Evolutionary conservation across 352 stramenopile species (phyloP).

Genomic region (Phytophthora agathidicida): DNA sequence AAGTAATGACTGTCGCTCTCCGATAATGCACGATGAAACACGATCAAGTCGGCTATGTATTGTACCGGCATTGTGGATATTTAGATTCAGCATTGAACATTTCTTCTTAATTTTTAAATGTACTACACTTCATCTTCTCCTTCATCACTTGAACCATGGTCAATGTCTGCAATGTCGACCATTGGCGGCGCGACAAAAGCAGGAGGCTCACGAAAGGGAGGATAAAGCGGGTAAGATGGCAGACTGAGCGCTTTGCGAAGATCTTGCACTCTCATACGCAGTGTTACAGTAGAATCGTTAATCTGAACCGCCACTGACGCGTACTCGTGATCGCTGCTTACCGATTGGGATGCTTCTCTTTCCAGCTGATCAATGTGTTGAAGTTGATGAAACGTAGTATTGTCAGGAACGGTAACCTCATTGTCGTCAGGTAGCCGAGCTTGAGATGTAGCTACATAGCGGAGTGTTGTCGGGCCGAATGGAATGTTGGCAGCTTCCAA

Average conservation of each 20-base stretch:
- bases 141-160: constrained; percentile 7
- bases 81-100: constrained; percentile 5
- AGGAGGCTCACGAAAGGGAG: not conserved
- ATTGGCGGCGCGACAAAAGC: not conserved
- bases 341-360: not conserved
- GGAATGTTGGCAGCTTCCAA: not conserved
- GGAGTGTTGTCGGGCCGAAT: constrained; percentile 5
- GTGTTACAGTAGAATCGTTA: not conserved
- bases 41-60: not conserved
- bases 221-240: not conserved
- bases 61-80: constrained; percentile 19
- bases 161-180: constrained; percentile 4
- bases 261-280: constrained; percentile 9
- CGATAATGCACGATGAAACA: constrained; percentile 2
- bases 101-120: not conserved
- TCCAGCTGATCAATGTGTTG: constrained; percentile 16
- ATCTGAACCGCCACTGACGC: not conserved
- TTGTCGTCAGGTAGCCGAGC: constrained; percentile 1
- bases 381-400: constrained; percentile 12
- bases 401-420: not conserved
- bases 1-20: constrained; percentile 2
- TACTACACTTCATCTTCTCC: not conserved
- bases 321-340: not conserved
- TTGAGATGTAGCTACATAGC: constrained; percentile 9
- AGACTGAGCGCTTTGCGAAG: not conserved